These are phyloP conservation scores for Leishmania lainsoni DNA, from an alignment of 208 protist species.

Conservation along the genomic window DNA sequence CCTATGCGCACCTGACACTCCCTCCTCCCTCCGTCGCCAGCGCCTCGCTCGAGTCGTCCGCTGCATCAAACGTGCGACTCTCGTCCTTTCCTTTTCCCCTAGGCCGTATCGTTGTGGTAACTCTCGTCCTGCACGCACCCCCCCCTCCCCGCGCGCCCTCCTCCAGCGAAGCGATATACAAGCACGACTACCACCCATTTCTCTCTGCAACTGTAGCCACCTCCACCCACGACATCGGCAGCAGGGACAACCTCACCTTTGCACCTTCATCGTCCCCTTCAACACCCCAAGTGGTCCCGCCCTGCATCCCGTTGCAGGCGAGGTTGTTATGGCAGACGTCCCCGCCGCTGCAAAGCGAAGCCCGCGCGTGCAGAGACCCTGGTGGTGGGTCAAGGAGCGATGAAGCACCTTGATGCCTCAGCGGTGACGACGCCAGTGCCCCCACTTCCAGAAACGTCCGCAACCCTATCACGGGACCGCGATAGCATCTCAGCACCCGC, in stretches of 20 bases:
- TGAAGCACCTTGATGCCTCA: not conserved
- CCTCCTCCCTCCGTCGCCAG: not conserved
- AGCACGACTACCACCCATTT: not conserved
- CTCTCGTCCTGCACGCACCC: not conserved
- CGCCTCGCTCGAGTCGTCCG: not conserved
- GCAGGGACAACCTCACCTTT: not conserved
- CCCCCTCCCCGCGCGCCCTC: not conserved
- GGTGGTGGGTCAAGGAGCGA: not conserved
- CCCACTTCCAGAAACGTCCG: not conserved
- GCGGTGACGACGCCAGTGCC: not conserved
- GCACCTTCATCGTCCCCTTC: not conserved
- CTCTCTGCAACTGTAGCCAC: not conserved
- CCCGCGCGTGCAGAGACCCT: not conserved
- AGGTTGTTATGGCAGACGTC: constrained; percentile 17
- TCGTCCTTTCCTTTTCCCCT: not conserved
- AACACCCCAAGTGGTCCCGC: not conserved
- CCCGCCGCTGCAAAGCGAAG: not conserved
- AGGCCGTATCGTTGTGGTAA: too few species aligned
- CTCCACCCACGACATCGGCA: not conserved
- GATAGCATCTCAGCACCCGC: not conserved
- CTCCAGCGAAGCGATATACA: not conserved
- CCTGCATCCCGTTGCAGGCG: constrained; percentile 19
- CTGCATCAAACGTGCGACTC: not conserved
- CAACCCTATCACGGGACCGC: not conserved
- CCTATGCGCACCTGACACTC: not conserved